A percentile compares a stretch with the other conserved stretches of the same genome.
phyloP scores from a whole-genome alignment of 495 filamentous ascomycete species.

The Cladorrhinum samala region DNA sequence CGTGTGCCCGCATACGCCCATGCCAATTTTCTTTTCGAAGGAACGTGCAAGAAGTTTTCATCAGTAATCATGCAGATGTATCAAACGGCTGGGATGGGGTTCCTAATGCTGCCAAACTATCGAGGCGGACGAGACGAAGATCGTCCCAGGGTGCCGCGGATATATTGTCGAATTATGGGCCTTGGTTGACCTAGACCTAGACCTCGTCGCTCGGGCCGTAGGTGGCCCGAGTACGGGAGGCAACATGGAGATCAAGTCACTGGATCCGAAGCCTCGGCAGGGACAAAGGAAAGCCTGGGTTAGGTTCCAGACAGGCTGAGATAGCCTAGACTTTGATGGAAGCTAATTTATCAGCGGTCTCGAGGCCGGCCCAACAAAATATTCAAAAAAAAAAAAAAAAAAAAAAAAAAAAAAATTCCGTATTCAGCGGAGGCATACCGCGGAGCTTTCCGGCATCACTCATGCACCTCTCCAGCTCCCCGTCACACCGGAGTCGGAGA shows the following conservation, averaged over 20 bases:
- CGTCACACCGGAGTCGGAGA: not conserved
- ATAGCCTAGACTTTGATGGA: not conserved
- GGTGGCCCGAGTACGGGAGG: not conserved
- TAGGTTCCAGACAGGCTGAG: not conserved
- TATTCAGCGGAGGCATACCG: not conserved
- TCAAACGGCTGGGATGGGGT: not conserved
- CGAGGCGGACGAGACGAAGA: not conserved
- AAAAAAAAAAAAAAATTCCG: no score
- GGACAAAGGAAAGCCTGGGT: not conserved
- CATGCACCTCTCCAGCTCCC: not conserved
- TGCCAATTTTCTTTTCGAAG: no score
- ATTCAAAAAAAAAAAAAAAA: no score
- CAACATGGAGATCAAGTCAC: not conserved
- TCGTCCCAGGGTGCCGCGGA: not conserved
- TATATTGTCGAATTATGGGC: not conserved
- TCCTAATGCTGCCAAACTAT: not conserved
- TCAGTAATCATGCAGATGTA: not conserved
- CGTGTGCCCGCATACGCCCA: not conserved
- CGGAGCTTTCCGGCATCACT: not conserved
- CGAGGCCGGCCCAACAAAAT: no score
- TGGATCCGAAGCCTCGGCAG: not conserved
- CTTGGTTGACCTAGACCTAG: not conserved
- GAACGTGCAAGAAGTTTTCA: no score
- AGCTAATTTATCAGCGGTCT: not conserved
- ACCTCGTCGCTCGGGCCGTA: slow-evolving; percentile 1